Evolutionary conservation across 2,329 filamentous ascomycete genomes (phyloP).

Genomic region (Gremmenia infestans): DNA sequence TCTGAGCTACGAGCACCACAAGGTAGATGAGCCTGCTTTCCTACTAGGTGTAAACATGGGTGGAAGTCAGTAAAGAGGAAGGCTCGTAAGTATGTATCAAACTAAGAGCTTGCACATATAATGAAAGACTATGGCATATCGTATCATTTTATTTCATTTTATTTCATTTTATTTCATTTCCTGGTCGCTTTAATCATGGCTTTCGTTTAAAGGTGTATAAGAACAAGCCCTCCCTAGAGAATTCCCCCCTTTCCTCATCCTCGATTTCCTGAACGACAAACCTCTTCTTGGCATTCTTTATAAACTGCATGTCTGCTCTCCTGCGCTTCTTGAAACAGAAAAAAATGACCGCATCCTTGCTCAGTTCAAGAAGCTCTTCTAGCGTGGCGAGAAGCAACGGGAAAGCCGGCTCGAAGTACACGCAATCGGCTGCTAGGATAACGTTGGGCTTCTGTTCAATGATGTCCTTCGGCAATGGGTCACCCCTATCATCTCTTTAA

Average conservation of each 20-base stretch:
- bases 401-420: conserved; percentile 95
- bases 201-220: conserved; percentile 53
- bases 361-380: conserved; percentile 66
- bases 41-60: conserved; percentile 33
- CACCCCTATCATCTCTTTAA: conserved; percentile 44
- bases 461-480: conserved; percentile 50
- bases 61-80: conserved; percentile 2
- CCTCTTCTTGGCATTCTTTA: conserved; percentile 63
- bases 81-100: too few relatives aligned
- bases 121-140: too few relatives aligned
- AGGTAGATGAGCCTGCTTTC: conserved; percentile 34
- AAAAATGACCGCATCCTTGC: conserved; percentile 57
- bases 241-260: conserved; percentile 55
- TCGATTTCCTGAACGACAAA: conserved; percentile 59
- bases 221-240: conserved; percentile 54
- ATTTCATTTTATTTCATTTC: background rate
- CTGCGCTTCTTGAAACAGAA: conserved; percentile 96
- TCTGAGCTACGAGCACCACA: conserved; percentile 34
- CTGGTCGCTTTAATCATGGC: conserved; percentile 8
- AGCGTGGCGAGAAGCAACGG: conserved; percentile 79
- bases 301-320: conserved; percentile 71
- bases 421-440: conserved; percentile 91
- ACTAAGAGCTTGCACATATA: too few relatives aligned
- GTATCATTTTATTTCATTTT: background rate
- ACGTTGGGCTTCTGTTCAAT: conserved; percentile 62